Percentiles rank a stretch among this genome's conserved stretches.
Conservation (phyloP, 2,329 filamentous ascomycete species). For the Corinectria fuckeliana region DNA sequence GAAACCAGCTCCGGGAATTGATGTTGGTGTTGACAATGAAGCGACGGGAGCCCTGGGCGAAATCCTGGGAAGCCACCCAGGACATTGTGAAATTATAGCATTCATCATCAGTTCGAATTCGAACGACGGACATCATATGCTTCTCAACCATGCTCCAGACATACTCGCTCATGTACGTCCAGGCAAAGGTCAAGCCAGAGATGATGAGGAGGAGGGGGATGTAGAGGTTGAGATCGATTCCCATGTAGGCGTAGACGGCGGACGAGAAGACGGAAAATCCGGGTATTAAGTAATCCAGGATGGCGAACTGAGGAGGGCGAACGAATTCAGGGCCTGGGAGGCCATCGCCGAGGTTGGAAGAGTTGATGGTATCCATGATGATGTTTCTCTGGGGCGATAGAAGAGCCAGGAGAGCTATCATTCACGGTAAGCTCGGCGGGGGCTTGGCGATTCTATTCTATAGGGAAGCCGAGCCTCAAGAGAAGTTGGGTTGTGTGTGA, state of each 20-base stretch:
- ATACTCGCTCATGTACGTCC: conserved; percentile 59
- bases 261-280: conserved; percentile 66
- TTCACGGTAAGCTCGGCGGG: not conserved
- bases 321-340: not conserved
- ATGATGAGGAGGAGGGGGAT: conserved; percentile 62
- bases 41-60: conserved; percentile 63
- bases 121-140: conserved; percentile 69
- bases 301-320: conserved; percentile 48
- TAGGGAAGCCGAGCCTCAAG: not conserved
- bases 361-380: conserved; percentile 36
- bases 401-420: conserved; percentile 17
- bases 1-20: conserved; percentile 57
- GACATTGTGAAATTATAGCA: conserved; percentile 76
- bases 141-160: conserved; percentile 55
- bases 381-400: not conserved
- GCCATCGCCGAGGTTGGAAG: conserved; percentile 21
- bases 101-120: conserved; percentile 73
- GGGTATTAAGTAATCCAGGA: conserved; percentile 70
- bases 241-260: conserved; percentile 60
- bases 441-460: not conserved
- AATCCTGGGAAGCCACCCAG: conserved; percentile 70
- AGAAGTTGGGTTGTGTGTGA: not conserved
- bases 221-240: conserved; percentile 68
- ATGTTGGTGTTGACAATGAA: conserved; percentile 71
- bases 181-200: conserved; percentile 56